These are phyloP conservation scores for Jaapia argillacea DNA, from an alignment of 768 basidiomycete genomes.

Conservation along the genomic window DNA sequence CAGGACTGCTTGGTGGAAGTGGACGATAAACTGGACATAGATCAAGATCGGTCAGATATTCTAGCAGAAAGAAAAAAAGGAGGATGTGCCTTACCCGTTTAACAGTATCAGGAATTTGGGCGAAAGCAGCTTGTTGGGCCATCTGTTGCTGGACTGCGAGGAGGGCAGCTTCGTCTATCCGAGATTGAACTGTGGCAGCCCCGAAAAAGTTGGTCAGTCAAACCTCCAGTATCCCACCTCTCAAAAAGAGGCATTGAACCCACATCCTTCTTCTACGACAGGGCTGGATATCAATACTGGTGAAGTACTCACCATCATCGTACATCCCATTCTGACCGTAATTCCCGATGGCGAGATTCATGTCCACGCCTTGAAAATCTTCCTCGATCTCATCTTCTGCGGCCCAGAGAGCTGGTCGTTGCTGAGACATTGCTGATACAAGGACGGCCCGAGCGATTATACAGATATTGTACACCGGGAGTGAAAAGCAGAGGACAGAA, in stretches of 20 bases:
- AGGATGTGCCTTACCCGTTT: constrained; percentile 53
- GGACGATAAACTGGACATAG: constrained; percentile 72
- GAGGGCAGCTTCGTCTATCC: constrained; percentile 62
- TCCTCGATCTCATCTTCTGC: constrained; percentile 75
- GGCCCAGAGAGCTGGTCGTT: constrained; percentile 66
- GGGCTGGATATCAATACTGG: too few relatives aligned
- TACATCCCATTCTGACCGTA: constrained; percentile 62
- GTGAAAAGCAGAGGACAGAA: too few relatives aligned
- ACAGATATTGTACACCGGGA: too few relatives aligned
- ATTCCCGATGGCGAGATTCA: constrained; percentile 56
- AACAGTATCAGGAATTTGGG: constrained; percentile 80
- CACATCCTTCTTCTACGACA: constrained; percentile 4
- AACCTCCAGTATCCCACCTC: too few relatives aligned
- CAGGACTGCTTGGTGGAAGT: constrained; percentile 88
- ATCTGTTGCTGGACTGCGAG: constrained; percentile 75
- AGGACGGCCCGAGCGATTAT: too few relatives aligned
- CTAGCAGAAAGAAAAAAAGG: too few relatives aligned
- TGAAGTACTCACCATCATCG: constrained; percentile 46
- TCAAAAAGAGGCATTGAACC: too few relatives aligned
- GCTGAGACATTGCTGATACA: constrained; percentile 23
- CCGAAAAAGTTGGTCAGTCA: constrained; percentile 8
- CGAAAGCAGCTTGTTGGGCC: constrained; percentile 73
- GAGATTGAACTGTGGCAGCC: constrained; percentile 35
- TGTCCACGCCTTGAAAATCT: constrained; percentile 59
- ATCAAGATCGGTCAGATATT: constrained; percentile 7